Conservation (phyloP, 306 rosid genomes). For the Cicer yamashitae region DNA sequence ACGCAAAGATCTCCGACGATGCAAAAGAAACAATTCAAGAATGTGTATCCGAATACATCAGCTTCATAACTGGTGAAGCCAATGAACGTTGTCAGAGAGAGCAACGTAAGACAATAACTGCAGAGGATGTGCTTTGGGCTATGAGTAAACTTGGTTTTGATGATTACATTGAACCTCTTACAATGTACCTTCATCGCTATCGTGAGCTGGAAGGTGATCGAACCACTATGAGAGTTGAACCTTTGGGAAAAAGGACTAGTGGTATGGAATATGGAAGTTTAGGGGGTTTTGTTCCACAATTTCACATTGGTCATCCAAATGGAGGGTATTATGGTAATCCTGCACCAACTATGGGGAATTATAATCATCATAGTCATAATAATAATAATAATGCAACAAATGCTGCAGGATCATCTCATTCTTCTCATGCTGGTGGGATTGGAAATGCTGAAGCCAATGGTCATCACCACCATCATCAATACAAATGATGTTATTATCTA, state of each 20-base stretch:
- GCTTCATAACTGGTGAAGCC: conserved; percentile 91
- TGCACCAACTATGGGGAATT: conserved; percentile 22
- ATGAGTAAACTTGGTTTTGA: conserved; percentile 90
- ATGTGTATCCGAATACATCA: conserved; percentile 83
- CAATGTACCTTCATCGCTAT: conserved; percentile 75
- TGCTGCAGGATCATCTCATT: neutral
- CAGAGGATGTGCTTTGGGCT: conserved; percentile 91
- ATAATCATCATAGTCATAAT: neutral
- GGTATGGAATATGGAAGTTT: conserved; percentile 39
- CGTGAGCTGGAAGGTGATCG: conserved; percentile 82
- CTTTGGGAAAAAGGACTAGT: conserved; percentile 47
- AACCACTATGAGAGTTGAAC: conserved; percentile 60
- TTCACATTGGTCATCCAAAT: conserved; percentile 52
- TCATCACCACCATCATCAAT: conserved; percentile 19
- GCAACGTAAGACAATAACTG: conserved; percentile 86
- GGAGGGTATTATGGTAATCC: conserved; percentile 43
- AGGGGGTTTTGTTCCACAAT: conserved; percentile 49
- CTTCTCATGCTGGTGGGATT: conserved; percentile 38
- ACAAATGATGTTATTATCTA: conserved; percentile 23
- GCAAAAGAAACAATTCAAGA: conserved; percentile 91
- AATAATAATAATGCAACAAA: conserved; percentile 1
- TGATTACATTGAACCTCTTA: conserved; percentile 77
- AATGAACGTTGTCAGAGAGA: conserved; percentile 87
- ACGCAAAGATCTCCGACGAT: conserved; percentile 80
- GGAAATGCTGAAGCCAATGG: conserved; percentile 46